Percentiles rank a stretch among this genome's conserved stretches.
Evolutionary conservation across 306 rosid genomes (phyloP).

Genomic region (Pyrus bretschneideri): DNA sequence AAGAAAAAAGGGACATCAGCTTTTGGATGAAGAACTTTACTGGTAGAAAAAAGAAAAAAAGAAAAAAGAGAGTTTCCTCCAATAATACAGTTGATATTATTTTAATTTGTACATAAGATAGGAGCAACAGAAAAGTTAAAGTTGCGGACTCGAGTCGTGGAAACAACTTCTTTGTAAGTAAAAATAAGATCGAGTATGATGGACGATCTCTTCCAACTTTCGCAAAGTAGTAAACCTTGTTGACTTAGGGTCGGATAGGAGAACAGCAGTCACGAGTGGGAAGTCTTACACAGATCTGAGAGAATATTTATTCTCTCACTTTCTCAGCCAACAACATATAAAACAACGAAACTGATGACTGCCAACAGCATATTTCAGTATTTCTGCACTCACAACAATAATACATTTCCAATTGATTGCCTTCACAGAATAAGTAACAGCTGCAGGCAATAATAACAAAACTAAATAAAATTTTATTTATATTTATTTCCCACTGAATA

Average conservation of each 20-base stretch:
- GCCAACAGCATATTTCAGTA: constrained; percentile 52
- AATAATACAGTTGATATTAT: constrained; percentile 57
- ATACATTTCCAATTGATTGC: constrained; percentile 38
- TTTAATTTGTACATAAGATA: no score
- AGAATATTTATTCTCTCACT: constrained; percentile 43
- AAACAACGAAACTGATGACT: constrained; percentile 49
- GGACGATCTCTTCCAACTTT: no score
- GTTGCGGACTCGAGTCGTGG: no score
- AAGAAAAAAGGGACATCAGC: constrained; percentile 13
- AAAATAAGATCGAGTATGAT: no score
- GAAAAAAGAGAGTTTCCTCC: constrained; percentile 25
- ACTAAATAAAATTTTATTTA: background rate
- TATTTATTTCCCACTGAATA: background rate
- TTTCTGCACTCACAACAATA: constrained; percentile 55
- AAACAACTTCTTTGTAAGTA: no score
- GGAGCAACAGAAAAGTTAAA: no score
- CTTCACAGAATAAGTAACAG: constrained; percentile 28
- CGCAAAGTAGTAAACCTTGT: no score
- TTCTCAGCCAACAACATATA: constrained; percentile 70
- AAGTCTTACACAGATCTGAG: constrained; percentile 44
- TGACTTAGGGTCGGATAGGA: no score
- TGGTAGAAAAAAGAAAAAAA: constrained; percentile 12
- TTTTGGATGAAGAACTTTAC: constrained; percentile 15
- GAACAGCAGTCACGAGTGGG: constrained; percentile 68
- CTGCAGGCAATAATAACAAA: background rate